phyloP scores from a whole-genome alignment of 805 yeast genomes.

The Debaryomyces prosopidis region DNA sequence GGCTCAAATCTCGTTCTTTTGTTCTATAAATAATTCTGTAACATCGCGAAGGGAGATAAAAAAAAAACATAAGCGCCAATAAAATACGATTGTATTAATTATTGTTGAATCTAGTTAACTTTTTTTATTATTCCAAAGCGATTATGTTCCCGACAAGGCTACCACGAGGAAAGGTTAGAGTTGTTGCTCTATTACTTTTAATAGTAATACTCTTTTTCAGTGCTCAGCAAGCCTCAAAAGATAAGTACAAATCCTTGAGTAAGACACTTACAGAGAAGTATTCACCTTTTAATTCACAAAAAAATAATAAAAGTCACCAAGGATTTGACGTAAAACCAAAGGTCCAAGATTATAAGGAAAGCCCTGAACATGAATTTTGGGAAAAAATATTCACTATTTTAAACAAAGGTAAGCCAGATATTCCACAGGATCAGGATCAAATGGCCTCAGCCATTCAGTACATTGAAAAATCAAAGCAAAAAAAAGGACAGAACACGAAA shows the following conservation, averaged over 20 bases:
- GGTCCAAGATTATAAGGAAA: constrained; percentile 9
- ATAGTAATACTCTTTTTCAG: neutral
- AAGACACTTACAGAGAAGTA: neutral
- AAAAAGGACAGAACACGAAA: constrained; percentile 20
- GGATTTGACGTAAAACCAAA: neutral
- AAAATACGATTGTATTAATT: too few relatives aligned
- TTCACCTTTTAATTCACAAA: neutral
- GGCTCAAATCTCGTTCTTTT: too few relatives aligned
- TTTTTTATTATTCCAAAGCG: too few relatives aligned
- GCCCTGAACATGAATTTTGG: constrained; percentile 27
- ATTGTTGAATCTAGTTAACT: too few relatives aligned
- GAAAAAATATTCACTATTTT: constrained; percentile 23
- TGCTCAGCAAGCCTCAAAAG: neutral
- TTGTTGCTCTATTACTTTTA: neutral
- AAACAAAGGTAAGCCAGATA: constrained; percentile 15
- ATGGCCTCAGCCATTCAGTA: constrained; percentile 20
- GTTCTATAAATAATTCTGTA: too few relatives aligned
- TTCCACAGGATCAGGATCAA: constrained; percentile 12
- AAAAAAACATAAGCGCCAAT: too few relatives aligned
- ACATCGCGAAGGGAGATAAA: too few relatives aligned
- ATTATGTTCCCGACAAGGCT: neutral
- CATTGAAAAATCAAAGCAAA: constrained; percentile 17
- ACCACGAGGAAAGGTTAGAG: neutral
- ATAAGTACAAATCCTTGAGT: neutral
- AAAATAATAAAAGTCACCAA: neutral